Conservation (phyloP, 352 stramenopile species). For the Blastocystis sp. region DNA sequence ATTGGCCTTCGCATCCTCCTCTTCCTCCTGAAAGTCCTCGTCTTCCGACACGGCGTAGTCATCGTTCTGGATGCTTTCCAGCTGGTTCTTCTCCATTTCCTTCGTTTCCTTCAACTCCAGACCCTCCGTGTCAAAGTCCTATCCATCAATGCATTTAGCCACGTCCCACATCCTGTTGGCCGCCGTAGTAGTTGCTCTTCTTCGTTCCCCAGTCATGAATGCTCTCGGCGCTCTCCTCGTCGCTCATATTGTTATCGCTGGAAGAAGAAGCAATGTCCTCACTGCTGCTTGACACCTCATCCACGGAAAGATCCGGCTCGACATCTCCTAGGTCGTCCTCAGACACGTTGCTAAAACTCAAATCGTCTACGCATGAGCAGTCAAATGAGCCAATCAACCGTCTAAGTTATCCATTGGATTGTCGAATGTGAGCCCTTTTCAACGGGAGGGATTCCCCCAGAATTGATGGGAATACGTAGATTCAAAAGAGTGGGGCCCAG, state of each 20-base stretch:
- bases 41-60: constrained; percentile 57
- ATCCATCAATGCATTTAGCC: not conserved
- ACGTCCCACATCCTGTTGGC: constrained; percentile 2
- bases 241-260: not conserved
- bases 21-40: constrained; percentile 53
- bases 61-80: constrained; percentile 31
- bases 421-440: too few species aligned
- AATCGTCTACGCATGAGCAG: not conserved
- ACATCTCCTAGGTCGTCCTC: constrained; percentile 36
- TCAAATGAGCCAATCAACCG: not conserved
- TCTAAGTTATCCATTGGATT: constrained; percentile 45
- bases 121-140: constrained; percentile 58
- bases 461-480: too few species aligned
- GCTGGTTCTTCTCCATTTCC: constrained; percentile 43
- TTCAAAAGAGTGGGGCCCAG: too few species aligned
- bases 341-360: constrained; percentile 40
- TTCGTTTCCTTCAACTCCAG: constrained; percentile 53
- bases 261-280: constrained; percentile 28
- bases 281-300: constrained; percentile 50
- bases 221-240: constrained; percentile 15
- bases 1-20: constrained; percentile 44
- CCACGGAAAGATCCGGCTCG: constrained; percentile 2
- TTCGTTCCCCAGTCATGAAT: constrained; percentile 39
- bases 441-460: too few species aligned
- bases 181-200: constrained; percentile 60